These are phyloP conservation scores for Biscogniauxia sp. DNA, from an alignment of 2,329 filamentous ascomycete genomes.

Conservation along the genomic window DNA sequence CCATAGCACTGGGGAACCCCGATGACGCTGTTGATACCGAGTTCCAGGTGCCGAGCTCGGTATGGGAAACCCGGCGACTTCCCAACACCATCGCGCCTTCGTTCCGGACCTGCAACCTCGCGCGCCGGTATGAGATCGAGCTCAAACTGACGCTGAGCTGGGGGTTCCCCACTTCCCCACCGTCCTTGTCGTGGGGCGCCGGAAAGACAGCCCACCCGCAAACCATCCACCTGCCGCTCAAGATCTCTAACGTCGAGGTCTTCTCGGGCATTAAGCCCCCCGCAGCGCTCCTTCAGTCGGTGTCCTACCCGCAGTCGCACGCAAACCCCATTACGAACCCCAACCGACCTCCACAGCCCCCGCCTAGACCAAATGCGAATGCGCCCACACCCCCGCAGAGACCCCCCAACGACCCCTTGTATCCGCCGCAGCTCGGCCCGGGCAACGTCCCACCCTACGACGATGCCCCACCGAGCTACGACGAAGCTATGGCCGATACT, in stretches of 20 bases:
- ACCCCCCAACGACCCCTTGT: constrained; percentile 46
- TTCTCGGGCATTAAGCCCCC: constrained; percentile 88
- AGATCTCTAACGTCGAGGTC: constrained; percentile 71
- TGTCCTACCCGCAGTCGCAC: constrained; percentile 24
- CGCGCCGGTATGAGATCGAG: constrained; percentile 79
- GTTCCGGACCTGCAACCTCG: constrained; percentile 86
- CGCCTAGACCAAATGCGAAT: constrained; percentile 32
- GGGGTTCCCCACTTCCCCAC: constrained; percentile 40
- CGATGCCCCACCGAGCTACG: constrained; percentile 91
- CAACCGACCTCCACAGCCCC: constrained; percentile 35
- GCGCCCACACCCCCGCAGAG: constrained; percentile 13
- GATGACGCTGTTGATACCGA: constrained; percentile 61
- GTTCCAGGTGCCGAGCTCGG: constrained; percentile 61
- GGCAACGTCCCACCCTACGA: constrained; percentile 49
- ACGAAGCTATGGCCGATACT: constrained; percentile 83
- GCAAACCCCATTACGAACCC: constrained; percentile 9
- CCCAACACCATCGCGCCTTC: constrained; percentile 85
- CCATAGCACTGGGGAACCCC: constrained; percentile 65
- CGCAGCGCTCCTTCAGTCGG: constrained; percentile 62
- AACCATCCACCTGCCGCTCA: constrained; percentile 73
- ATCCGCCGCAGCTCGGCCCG: constrained; percentile 56
- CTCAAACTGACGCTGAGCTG: constrained; percentile 75
- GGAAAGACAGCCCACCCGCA: constrained; percentile 54
- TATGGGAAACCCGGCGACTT: constrained; percentile 72
- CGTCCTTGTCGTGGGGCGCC: constrained; percentile 5